These are phyloP conservation scores for Aureobasidium namibiae DNA, from an alignment of 2,329 filamentous ascomycete species.

Conservation along the genomic window DNA sequence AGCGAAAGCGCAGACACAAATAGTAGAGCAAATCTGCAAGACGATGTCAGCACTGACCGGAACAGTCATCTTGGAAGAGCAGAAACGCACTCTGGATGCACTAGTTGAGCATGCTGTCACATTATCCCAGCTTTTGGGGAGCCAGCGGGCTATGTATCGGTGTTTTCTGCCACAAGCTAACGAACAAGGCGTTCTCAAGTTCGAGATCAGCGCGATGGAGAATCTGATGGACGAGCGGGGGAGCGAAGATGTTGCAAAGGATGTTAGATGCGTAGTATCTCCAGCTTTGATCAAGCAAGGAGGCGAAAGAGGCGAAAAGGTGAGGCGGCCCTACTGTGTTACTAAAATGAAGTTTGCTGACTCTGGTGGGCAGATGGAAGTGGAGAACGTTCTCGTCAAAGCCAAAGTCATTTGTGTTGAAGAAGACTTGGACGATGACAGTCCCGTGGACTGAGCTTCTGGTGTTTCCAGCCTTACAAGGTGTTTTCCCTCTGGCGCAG, in stretches of 20 bases:
- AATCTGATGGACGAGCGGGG: slow-evolving; percentile 52
- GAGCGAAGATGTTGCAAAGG: slow-evolving; percentile 30
- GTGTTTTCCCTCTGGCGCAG: slow-evolving; percentile 19
- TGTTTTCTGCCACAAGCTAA: slow-evolving; percentile 22
- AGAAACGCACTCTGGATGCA: slow-evolving; percentile 18
- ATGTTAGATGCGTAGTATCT: slow-evolving; percentile 56
- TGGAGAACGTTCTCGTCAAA: slow-evolving; percentile 57
- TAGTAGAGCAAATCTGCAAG: slow-evolving; percentile 22
- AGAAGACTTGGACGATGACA: background rate
- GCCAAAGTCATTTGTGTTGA: slow-evolving; percentile 52
- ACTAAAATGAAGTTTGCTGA: background rate
- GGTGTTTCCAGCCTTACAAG: slow-evolving; percentile 13
- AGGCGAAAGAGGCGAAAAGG: slow-evolving; percentile 54
- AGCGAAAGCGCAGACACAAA: slow-evolving; percentile 17
- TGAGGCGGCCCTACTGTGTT: background rate
- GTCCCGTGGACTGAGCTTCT: background rate
- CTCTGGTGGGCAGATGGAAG: slow-evolving; percentile 37
- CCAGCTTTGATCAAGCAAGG: slow-evolving; percentile 57
- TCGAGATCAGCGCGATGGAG: slow-evolving; percentile 56
- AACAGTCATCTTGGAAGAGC: slow-evolving; percentile 17
- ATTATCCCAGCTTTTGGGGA: slow-evolving; percentile 23
- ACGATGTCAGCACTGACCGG: slow-evolving; percentile 22
- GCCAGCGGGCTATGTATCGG: slow-evolving; percentile 25
- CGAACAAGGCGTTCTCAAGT: slow-evolving; percentile 40
- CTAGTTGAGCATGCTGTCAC: slow-evolving; percentile 23